Base-by-base conservation (phyloP, 129 eudicot genomes). In the Rutidosis leptorrhynchoides region DNA sequence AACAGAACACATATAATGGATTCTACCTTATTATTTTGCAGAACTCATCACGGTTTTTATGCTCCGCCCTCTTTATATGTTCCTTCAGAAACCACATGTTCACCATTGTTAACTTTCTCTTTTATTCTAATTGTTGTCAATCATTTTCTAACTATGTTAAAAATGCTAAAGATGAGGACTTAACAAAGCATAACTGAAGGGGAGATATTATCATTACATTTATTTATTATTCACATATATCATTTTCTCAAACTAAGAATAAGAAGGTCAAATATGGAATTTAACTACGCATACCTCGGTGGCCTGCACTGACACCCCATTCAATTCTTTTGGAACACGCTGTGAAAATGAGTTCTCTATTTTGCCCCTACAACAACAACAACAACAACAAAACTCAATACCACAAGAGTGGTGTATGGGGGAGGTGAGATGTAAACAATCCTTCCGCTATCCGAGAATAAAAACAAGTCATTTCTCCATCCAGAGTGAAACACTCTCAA, bases 41-140 rank as follows among this genome's bases (percentile, higher is more conserved):
- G 67, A 88, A 93, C 56, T 84, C 95, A 77, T 93, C 99, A 30
- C 99, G 99, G 70, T 89, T 86, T 84, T 82, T 93, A 12, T 96
- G 96, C 78, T 93, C 99, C 54, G 76, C 84, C 53, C 99, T 82
- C 70, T 83, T 82, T 58, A 89, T 55, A 83, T 84, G 87, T 77
- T 93, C 99, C 96, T 91, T 67, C 28, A 83, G 33, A 37, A 22
- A 29, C 15, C 21, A 66, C 49, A 64, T 54, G 89, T 67, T 89
- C 99, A 62, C 84, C 96, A 37, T 88, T 88, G 3, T 19, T 74
- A 28, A 62, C 24, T 79, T 80, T 93, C 74, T 91, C 98, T 62
- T 88, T 30, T 58, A 66, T 23, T 66, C 24, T 2, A 12, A 29
- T 73, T 40, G 20, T 45, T 61, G 51, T 20, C 15, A 19, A 59